Evolutionary conservation across 176 grass and related monocot species (phyloP), one percentile per base, ranked within the genome.

Genomic region (Ensete glaucum): DNA sequence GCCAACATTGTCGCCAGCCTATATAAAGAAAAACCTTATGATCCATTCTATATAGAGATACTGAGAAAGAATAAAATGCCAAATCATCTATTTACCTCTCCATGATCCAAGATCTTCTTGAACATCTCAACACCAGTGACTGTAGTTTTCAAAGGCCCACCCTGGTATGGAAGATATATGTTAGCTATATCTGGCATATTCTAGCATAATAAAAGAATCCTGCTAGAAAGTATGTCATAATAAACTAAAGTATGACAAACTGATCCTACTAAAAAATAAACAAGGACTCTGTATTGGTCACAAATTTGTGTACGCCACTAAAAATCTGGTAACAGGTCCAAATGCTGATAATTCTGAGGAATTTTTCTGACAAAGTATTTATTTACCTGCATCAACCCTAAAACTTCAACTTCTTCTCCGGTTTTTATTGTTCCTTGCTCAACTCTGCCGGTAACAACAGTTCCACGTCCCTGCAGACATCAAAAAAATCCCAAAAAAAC

Each of bases 91-190:
- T 9, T 84, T 81, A 99, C 95, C 86, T 91, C 79, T 94, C 90
- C 95, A 85, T 91, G 77, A 87, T 99, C 95, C 82, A 99, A 72
- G 53, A 94, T 94, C 82, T 99, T 99, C 73, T 94, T 99, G 82
- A 99, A 99, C 95, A 99, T 99, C 95, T 99, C 88, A 53, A 99
- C 95, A 56, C 90, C 90, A 77, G 95, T 99, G 68, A 99, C 95
- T 10, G 95, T 99, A 80, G 95, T 91, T 79, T 94, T 99, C 66
- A 94, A 58, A 0, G 95, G 90, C 74, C 88, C 88, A 78, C 78
- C 77, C 95, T 99, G 75, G 60, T 23, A 89, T 57, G 82, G 69
- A n/a, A 80, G 81, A 50, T 70, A 57, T 57, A 19, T 12, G 13
- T 14, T 17, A 57, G 17, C 55, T 17, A n/a, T 57, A 16, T 57